Evolutionary conservation across 2,329 filamentous ascomycete species (phyloP), one percentile per base, ranked within the genome.

Genomic region (Penicillium verrucosum): DNA sequence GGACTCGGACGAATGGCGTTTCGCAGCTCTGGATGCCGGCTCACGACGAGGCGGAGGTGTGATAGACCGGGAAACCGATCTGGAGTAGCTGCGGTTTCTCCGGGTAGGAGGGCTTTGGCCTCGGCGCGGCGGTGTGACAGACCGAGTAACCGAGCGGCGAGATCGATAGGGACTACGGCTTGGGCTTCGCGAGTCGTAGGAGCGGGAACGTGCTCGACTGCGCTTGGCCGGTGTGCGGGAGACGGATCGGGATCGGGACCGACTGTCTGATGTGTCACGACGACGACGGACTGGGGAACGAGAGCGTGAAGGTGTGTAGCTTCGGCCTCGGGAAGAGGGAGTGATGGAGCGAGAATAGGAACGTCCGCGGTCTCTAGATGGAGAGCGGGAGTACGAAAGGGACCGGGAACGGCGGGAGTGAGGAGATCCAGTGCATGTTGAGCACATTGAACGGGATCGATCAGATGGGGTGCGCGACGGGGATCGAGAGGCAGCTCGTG

Each of bases 381-480:
- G 68, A 36, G 73, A 74, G n/a, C 73, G 70, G 11, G 73, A 71
- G 52, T 69, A 67, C 8, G 73, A 73, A 36, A 63, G 63, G 23
- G 79, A 77, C 41, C 73, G 73, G 44, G 79, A 81, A 12, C 74
- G 74, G 14, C 74, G 74, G 12, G 78, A 78, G 41, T 72, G 72
- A 40, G 63, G 60, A 34, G 54, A 55, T 21, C 62, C 59, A 14
- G 57, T 61, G 53, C 64, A 68, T n/a, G 65, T 67, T 5, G 67
- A 68, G 57, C 65, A 69, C 44, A 61, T 66, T 1, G 80, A 79
- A 14, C 63, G 56, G 16, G 63, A 65, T 21, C 72, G 72, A 44
- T 68, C 70, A 52, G 69, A 75, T 37, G 62, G 68, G 30, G 72
- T 73, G 69, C 90, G 89, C 21, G 89, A 91, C 0, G 87, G 91